Percentiles rank a stretch among this genome's conserved stretches.
Evolutionary conservation across 2,329 filamentous ascomycete species (phyloP).

Genomic region (Pyrenophora graminea): DNA sequence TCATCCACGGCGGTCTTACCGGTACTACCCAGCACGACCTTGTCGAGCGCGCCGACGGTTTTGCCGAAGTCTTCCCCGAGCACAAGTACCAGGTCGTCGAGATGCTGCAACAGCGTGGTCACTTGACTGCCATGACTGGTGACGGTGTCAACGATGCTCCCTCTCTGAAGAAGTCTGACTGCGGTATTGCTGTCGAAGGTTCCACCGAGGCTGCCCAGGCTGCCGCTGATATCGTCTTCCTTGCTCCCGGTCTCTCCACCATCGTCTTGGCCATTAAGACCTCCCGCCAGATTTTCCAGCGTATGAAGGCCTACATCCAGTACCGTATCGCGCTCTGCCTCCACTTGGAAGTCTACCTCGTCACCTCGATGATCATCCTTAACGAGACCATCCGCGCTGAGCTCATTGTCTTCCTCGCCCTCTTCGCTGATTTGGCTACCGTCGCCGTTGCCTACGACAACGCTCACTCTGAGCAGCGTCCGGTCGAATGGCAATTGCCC

Average conservation of each 20-base stretch:
- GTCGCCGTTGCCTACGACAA: slow-evolving; percentile 81
- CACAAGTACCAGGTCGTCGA: slow-evolving; percentile 78
- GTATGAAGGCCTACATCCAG: slow-evolving; percentile 78
- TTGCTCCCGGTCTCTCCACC: slow-evolving; percentile 71
- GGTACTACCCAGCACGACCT: slow-evolving; percentile 76
- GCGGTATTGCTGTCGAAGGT: slow-evolving; percentile 74
- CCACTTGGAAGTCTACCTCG: slow-evolving; percentile 76
- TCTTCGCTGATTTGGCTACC: slow-evolving; percentile 79
- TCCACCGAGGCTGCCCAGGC: slow-evolving; percentile 73
- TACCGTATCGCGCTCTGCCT: slow-evolving; percentile 77
- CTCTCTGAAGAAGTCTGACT: slow-evolving; percentile 74
- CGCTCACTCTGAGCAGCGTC: slow-evolving; percentile 73
- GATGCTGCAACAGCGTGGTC: slow-evolving; percentile 74
- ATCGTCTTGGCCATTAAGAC: slow-evolving; percentile 76
- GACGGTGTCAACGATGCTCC: slow-evolving; percentile 76
- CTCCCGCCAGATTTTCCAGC: slow-evolving; percentile 75
- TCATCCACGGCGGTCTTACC: slow-evolving; percentile 75
- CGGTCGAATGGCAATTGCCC: slow-evolving; percentile 78
- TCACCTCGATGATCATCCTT: slow-evolving; percentile 78
- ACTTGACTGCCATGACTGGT: slow-evolving; percentile 76
- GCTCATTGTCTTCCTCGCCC: slow-evolving; percentile 77
- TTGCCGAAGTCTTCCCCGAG: slow-evolving; percentile 75
- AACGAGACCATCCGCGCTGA: slow-evolving; percentile 75
- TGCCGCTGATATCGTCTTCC: slow-evolving; percentile 74
- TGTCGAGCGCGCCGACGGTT: slow-evolving; percentile 74